Conservation (phyloP, 2,329 filamentous ascomycete species). For the Ascochyta pisi region DNA sequence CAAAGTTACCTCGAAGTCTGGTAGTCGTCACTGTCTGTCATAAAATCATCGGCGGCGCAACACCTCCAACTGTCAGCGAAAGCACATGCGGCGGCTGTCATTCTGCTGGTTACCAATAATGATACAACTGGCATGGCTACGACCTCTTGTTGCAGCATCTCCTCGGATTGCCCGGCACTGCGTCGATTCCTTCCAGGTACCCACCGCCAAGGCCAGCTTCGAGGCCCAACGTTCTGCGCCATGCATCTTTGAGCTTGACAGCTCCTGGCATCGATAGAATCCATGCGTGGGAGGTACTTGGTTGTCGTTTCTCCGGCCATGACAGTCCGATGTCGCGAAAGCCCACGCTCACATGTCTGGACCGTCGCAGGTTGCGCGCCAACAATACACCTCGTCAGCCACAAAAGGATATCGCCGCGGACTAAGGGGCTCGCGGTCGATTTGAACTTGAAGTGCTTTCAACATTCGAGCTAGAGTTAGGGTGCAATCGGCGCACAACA, state of each 20-base stretch:
- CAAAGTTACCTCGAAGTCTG: too few relatives aligned
- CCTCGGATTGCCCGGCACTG: conserved; percentile 8
- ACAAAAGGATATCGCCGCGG: conserved; percentile 12
- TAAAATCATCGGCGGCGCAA: too few relatives aligned
- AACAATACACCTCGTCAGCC: conserved; percentile 3
- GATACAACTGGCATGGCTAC: background rate
- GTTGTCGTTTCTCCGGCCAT: conserved; percentile 18
- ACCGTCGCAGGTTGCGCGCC: background rate
- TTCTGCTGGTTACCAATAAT: too few relatives aligned
- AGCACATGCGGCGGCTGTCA: too few relatives aligned
- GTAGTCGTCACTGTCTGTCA: too few relatives aligned
- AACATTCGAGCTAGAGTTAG: background rate
- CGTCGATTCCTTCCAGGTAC: conserved; percentile 1
- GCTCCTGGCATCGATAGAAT: background rate
- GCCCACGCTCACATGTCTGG: conserved; percentile 18
- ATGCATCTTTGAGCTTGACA: background rate
- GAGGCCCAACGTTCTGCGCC: conserved; percentile 6
- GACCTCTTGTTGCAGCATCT: background rate
- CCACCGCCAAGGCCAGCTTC: conserved; percentile 12
- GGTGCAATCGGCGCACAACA: background rate
- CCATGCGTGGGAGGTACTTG: background rate
- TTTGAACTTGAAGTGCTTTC: background rate
- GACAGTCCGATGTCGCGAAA: conserved; percentile 21
- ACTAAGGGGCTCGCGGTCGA: background rate
- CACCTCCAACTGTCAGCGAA: too few relatives aligned